phyloP scores from a whole-genome alignment of 495 filamentous ascomycete genomes.

The Bryoglossum gracile region DNA sequence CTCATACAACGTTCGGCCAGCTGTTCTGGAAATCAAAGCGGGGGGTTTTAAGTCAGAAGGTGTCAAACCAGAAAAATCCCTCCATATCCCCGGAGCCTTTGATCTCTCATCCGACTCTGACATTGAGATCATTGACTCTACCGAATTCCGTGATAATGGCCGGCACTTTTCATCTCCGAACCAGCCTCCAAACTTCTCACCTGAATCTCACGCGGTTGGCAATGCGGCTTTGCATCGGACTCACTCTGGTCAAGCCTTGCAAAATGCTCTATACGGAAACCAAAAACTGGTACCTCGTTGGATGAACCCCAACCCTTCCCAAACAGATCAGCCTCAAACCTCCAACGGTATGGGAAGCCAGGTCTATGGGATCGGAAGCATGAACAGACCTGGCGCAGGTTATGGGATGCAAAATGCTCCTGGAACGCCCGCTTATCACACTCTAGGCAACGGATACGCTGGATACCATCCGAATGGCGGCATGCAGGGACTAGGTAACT shows the following conservation, averaged over 20 bases:
- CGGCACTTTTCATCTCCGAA: constrained; percentile 2
- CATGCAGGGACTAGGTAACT: background rate
- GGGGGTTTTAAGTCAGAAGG: no score
- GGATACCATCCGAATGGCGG: background rate
- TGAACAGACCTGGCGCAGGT: background rate
- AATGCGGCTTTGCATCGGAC: background rate
- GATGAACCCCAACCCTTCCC: background rate
- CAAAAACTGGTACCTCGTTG: background rate
- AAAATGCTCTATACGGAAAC: constrained; percentile 7
- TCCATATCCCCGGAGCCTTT: no score
- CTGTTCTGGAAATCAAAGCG: no score
- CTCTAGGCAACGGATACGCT: background rate
- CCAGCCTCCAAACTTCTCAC: background rate
- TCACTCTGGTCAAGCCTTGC: constrained; percentile 3
- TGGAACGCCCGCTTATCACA: no score
- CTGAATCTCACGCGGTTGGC: background rate
- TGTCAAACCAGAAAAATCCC: no score
- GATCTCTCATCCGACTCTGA: constrained; percentile 20
- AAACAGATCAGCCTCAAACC: background rate
- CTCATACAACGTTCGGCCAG: no score
- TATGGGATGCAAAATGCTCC: no score
- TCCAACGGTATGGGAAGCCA: background rate
- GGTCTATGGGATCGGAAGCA: background rate
- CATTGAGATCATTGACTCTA: constrained; percentile 22
- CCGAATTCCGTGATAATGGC: constrained; percentile 19